phyloP scores from a whole-genome alignment of 139 green algal species.

The Chlamydomonas schloesseri region DNA sequence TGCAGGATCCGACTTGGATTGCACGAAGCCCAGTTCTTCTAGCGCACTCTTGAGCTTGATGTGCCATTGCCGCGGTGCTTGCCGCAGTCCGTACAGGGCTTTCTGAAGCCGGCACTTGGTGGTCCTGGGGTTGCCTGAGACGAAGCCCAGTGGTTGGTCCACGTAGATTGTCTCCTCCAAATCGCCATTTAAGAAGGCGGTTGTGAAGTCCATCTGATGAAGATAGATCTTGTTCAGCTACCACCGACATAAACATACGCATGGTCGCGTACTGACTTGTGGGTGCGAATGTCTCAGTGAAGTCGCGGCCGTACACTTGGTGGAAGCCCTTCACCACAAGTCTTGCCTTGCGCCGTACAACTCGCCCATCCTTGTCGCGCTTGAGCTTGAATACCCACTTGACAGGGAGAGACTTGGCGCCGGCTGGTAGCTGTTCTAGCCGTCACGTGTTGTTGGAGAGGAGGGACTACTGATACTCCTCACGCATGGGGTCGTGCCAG shows the following conservation, averaged over 20 bases:
- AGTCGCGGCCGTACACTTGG: conserved; percentile 42
- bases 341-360: conserved; percentile 57
- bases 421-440: not conserved
- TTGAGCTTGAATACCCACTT: conserved; percentile 53
- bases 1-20: conserved; percentile 35
- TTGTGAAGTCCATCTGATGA: conserved; percentile 58
- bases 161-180: conserved; percentile 60
- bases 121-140: not conserved
- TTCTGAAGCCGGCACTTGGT: conserved; percentile 33
- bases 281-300: conserved; percentile 39
- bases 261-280: conserved; percentile 19
- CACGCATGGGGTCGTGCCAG: not conserved
- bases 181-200: conserved; percentile 66
- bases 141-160: conserved; percentile 37
- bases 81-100: conserved; percentile 58
- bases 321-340: conserved; percentile 60
- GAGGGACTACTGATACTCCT: not conserved
- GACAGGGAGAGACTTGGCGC: not conserved
- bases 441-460: not conserved
- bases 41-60: conserved; percentile 37
- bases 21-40: conserved; percentile 31
- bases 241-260: not conserved
- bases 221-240: conserved; percentile 25
- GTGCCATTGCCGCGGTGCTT: conserved; percentile 55
- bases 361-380: conserved; percentile 12